Evolutionary conservation across 2,329 filamentous ascomycete species (phyloP).

Genomic region (Paracorniculantispora psalliotae): DNA sequence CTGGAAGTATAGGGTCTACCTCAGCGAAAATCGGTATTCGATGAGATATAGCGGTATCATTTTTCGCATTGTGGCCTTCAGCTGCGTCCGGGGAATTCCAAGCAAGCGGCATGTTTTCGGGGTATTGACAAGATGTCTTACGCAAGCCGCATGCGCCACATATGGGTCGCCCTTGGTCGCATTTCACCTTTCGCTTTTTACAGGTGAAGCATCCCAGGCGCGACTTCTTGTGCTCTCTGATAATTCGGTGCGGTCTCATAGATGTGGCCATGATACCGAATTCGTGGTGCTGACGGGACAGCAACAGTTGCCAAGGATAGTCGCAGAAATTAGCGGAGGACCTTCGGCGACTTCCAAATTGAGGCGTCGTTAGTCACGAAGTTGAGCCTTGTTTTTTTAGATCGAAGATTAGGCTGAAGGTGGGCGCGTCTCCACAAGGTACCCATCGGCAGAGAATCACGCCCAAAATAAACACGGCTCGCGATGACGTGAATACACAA

Average conservation of each 20-base stretch:
- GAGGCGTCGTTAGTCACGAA: background rate
- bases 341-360: background rate
- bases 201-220: slow-evolving; percentile 49
- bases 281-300: background rate
- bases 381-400: too few relatives aligned
- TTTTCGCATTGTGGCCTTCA: background rate
- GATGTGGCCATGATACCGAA: background rate
- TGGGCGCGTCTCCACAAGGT: too few relatives aligned
- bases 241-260: background rate
- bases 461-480: too few relatives aligned
- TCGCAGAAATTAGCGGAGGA: background rate
- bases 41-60: too few relatives aligned
- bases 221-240: slow-evolving; percentile 44
- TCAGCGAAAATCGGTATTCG: background rate
- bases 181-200: slow-evolving; percentile 52
- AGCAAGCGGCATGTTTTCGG: background rate
- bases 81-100: too few relatives aligned
- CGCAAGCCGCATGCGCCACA: slow-evolving; percentile 40
- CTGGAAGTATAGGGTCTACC: background rate
- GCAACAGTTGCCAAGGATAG: too few relatives aligned
- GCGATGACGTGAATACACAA: too few relatives aligned
- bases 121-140: background rate
- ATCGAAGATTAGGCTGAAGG: too few relatives aligned
- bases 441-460: too few relatives aligned
- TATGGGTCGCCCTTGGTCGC: slow-evolving; percentile 45